A percentile compares a stretch with the other conserved stretches of the same genome.
phyloP scores from a whole-genome alignment of 2,329 filamentous ascomycete genomes.

The Cercospora zeina region DNA sequence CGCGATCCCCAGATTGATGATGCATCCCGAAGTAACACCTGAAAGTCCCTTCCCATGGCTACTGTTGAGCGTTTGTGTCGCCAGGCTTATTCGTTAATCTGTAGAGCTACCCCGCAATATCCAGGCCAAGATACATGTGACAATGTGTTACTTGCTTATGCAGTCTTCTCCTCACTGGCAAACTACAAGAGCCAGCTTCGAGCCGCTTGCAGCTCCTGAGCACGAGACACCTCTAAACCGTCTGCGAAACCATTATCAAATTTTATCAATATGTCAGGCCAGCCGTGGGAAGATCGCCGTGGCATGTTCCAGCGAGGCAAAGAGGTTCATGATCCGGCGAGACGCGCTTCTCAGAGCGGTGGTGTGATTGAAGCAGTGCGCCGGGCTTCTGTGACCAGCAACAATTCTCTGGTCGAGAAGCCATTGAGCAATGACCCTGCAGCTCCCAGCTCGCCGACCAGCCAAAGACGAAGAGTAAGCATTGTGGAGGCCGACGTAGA shows the following conservation, averaged over 20 bases:
- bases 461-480: constrained; percentile 27
- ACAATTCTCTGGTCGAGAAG: constrained; percentile 32
- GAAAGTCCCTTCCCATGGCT: constrained; percentile 1
- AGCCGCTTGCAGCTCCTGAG: constrained; percentile 12
- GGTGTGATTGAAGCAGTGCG: constrained; percentile 35
- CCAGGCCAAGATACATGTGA: constrained; percentile 13
- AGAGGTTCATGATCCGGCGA: constrained; percentile 37
- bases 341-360: constrained; percentile 23
- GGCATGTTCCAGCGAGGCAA: constrained; percentile 41
- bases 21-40: constrained; percentile 18
- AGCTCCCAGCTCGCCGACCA: constrained; percentile 22
- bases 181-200: constrained; percentile 7
- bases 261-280: constrained; percentile 21
- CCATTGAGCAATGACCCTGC: constrained; percentile 30
- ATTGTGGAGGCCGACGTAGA: neutral
- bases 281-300: constrained; percentile 37
- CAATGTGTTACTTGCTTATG: constrained; percentile 19
- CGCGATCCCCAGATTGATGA: constrained; percentile 2
- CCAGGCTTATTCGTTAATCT: constrained; percentile 13
- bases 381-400: constrained; percentile 32
- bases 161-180: constrained; percentile 14
- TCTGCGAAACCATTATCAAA: neutral
- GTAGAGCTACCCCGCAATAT: constrained; percentile 24
- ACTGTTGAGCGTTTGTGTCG: constrained; percentile 1
- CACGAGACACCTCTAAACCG: constrained; percentile 11